Percentiles rank a stretch among this genome's conserved stretches.
Evolutionary conservation across 768 basidiomycete species (phyloP).

Genomic region (Boletus rubescentipes): DNA sequence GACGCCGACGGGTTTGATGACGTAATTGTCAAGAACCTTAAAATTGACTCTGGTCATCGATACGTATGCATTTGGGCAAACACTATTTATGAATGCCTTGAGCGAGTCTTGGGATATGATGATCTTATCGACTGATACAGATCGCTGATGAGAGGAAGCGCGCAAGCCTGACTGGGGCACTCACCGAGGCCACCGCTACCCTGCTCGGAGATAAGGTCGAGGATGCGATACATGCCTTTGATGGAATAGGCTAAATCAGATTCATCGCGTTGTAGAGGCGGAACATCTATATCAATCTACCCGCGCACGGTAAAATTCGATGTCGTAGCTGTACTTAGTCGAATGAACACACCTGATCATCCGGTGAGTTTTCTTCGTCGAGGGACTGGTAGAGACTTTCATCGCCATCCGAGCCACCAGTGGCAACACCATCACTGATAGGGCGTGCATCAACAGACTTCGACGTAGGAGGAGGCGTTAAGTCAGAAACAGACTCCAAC

Average conservation of each 20-base stretch:
- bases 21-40: conserved; percentile 43
- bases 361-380: conserved; percentile 1
- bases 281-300: conserved; percentile 21
- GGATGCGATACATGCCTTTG: conserved; percentile 50
- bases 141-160: background rate
- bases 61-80: conserved; percentile 51
- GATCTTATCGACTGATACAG: conserved; percentile 54
- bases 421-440: background rate
- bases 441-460: background rate
- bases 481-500: background rate
- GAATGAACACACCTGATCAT: conserved; percentile 12
- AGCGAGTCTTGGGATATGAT: conserved; percentile 57
- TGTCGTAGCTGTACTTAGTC: background rate
- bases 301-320: background rate
- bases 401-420: background rate
- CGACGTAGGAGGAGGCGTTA: conserved; percentile 2
- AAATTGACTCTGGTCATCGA: conserved; percentile 60
- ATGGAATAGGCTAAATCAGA: conserved; percentile 32
- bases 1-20: conserved; percentile 51
- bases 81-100: conserved; percentile 44
- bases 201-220: conserved; percentile 53
- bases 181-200: conserved; percentile 53
- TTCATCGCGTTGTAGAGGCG: conserved; percentile 4
- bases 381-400: conserved; percentile 19
- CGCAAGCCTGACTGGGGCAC: background rate